Conservation (phyloP, 208 protist species). For the Leishmania martiniquensis region DNA sequence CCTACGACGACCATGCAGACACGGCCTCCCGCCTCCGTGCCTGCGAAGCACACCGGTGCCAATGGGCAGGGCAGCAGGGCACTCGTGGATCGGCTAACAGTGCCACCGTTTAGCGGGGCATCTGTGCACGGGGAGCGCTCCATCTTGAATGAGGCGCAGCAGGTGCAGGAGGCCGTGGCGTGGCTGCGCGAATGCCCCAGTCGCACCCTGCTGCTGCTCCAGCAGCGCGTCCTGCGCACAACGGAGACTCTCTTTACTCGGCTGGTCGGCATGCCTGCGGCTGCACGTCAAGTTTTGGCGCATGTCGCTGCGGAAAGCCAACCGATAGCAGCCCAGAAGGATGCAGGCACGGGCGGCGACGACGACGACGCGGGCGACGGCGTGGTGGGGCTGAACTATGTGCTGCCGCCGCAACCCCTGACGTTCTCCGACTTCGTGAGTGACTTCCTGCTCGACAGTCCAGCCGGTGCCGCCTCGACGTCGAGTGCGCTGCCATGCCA, state of each 20-base stretch:
- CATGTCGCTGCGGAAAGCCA: slow-evolving; percentile 1
- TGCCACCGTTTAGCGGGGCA: slow-evolving; percentile 17
- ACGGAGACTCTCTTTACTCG: slow-evolving; percentile 29
- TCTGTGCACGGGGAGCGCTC: slow-evolving; percentile 26
- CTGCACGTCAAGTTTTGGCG: slow-evolving; percentile 19
- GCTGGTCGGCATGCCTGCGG: slow-evolving; percentile 37
- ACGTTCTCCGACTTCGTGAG: slow-evolving; percentile 32
- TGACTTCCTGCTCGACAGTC: slow-evolving; percentile 17
- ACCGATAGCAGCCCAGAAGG: neutral
- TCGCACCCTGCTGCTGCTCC: slow-evolving; percentile 41
- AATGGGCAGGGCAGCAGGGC: neutral
- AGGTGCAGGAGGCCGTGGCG: slow-evolving; percentile 41
- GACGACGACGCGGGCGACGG: slow-evolving; percentile 2
- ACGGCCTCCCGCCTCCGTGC: neutral
- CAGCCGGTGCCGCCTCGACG: neutral
- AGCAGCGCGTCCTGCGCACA: slow-evolving; percentile 49
- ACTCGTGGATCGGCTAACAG: slow-evolving; percentile 19
- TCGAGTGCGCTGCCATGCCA: slow-evolving; percentile 6
- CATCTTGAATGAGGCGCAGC: slow-evolving; percentile 26
- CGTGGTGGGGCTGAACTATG: slow-evolving; percentile 11
- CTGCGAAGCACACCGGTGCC: neutral
- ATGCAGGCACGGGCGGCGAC: neutral
- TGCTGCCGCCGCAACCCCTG: slow-evolving; percentile 24
- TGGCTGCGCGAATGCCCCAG: slow-evolving; percentile 49
- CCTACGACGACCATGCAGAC: neutral